phyloP scores from a whole-genome alignment of 768 basidiomycete genomes.

The Phylloporus arenicola region DNA sequence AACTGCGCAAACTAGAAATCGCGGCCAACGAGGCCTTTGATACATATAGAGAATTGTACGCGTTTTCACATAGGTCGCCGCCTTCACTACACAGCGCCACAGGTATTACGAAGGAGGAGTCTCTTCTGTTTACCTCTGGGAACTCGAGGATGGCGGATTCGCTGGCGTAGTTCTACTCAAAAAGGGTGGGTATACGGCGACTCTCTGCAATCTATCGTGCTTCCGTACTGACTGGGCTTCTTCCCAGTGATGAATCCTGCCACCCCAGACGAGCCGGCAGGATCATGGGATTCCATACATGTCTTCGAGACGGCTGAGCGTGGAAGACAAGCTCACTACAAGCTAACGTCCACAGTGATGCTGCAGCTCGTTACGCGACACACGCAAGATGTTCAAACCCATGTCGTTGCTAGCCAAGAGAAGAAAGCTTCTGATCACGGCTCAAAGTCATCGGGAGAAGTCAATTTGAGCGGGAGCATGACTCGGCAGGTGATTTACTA shows the following conservation, averaged over 20 bases:
- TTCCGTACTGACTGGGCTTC: constrained; percentile 4
- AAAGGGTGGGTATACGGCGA: constrained; percentile 57
- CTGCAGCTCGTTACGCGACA: constrained; percentile 72
- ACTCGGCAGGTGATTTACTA: constrained; percentile 78
- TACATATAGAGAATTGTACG: constrained; percentile 91
- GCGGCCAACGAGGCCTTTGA: constrained; percentile 95
- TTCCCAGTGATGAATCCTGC: constrained; percentile 56
- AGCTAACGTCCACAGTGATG: constrained; percentile 96
- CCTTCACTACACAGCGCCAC: constrained; percentile 4
- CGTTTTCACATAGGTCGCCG: constrained; percentile 5
- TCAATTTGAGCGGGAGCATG: constrained; percentile 92
- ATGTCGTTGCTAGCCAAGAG: constrained; percentile 20
- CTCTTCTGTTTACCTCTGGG: constrained; percentile 97
- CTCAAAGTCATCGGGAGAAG: constrained; percentile 65
- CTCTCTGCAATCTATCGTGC: background rate
- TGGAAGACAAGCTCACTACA: constrained; percentile 91
- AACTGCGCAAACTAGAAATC: constrained; percentile 89
- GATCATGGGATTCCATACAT: constrained; percentile 98
- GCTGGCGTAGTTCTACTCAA: constrained; percentile 95
- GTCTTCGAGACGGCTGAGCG: constrained; percentile 95
- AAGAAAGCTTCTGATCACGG: constrained; percentile 39
- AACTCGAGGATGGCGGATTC: constrained; percentile 92
- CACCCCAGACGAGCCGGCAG: constrained; percentile 57
- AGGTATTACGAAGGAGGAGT: constrained; percentile 99
- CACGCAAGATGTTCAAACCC: constrained; percentile 23